A percentile compares a stretch with the other conserved stretches of the same genome.
These are phyloP conservation scores for Coemansia sp. DNA, from an alignment of 192 early-diverging fungal species.

Conservation along the genomic window DNA sequence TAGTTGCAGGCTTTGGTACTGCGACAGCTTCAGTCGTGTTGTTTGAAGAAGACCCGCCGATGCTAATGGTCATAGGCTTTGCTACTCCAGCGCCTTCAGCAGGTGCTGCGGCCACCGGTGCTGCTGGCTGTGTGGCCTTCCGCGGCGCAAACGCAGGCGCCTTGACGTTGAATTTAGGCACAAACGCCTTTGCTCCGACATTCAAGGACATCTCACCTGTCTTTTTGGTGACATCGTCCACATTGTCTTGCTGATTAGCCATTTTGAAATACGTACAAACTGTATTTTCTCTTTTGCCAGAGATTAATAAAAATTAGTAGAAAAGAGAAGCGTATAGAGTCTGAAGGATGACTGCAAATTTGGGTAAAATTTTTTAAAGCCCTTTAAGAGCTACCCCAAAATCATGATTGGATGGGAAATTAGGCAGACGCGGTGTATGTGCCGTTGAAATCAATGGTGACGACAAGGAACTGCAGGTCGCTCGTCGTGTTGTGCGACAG, in stretches of 20 bases:
- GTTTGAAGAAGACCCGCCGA: background rate
- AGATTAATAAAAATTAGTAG: no score
- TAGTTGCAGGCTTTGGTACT: background rate
- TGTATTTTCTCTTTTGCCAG: background rate
- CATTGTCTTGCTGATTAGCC: slow-evolving; percentile 28
- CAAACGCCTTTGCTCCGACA: slow-evolving; percentile 64
- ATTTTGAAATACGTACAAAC: slow-evolving; percentile 14
- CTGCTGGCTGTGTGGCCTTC: background rate
- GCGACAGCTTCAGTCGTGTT: slow-evolving; percentile 7
- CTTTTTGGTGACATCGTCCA: slow-evolving; percentile 54
- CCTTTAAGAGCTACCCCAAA: background rate
- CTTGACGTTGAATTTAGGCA: slow-evolving; percentile 26
- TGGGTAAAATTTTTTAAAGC: slow-evolving; percentile 8
- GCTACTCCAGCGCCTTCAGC: background rate
- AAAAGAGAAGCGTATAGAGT: background rate
- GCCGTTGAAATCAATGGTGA: slow-evolving; percentile 83
- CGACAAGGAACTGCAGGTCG: slow-evolving; percentile 71
- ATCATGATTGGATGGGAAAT: background rate
- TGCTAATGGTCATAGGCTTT: slow-evolving; percentile 1
- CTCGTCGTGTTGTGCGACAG: slow-evolving; percentile 66
- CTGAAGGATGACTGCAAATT: no score
- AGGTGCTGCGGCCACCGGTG: background rate
- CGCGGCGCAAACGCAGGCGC: background rate
- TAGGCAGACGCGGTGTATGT: slow-evolving; percentile 43
- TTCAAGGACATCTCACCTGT: slow-evolving; percentile 56